A percentile compares a stretch with the other conserved stretches of the same genome.
Conservation (phyloP, 2,329 filamentous ascomycete genomes). For the Monosporascus sp. region DNA sequence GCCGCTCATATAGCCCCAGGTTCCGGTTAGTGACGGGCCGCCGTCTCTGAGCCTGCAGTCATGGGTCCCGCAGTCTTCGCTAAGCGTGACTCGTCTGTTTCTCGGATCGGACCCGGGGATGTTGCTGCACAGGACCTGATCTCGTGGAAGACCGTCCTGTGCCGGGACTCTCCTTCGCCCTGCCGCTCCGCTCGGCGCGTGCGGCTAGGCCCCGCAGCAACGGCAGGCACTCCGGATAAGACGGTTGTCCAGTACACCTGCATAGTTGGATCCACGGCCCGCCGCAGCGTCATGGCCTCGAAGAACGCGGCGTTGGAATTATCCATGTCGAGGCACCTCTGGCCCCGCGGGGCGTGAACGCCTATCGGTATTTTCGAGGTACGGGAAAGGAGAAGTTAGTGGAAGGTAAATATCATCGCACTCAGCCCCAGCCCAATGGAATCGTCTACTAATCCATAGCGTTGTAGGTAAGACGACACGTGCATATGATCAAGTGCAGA, state of each 20-base stretch:
- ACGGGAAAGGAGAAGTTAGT: no score
- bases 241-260: slow-evolving; percentile 17
- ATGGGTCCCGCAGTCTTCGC: slow-evolving; percentile 12
- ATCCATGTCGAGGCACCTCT: slow-evolving; percentile 22
- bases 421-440: no score
- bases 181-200: slow-evolving; percentile 13
- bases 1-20: slow-evolving; percentile 11
- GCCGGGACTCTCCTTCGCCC: slow-evolving; percentile 14
- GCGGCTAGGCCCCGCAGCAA: slow-evolving; percentile 3
- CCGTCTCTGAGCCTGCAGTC: slow-evolving; percentile 14
- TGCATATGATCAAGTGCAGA: no score
- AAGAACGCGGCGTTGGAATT: slow-evolving; percentile 24
- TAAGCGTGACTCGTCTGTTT: slow-evolving; percentile 2
- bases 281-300: slow-evolving; percentile 10
- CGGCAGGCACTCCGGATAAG: not conserved
- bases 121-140: slow-evolving; percentile 16
- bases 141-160: slow-evolving; percentile 21
- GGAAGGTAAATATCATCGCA: no score
- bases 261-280: slow-evolving; percentile 13
- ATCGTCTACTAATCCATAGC: no score
- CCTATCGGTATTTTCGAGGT: no score
- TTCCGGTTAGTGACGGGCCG: slow-evolving; percentile 16
- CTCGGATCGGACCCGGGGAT: not conserved
- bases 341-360: slow-evolving; percentile 3
- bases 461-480: no score